Evolutionary conservation across 495 filamentous ascomycete genomes (phyloP).

Genomic region (Letharia lupina): DNA sequence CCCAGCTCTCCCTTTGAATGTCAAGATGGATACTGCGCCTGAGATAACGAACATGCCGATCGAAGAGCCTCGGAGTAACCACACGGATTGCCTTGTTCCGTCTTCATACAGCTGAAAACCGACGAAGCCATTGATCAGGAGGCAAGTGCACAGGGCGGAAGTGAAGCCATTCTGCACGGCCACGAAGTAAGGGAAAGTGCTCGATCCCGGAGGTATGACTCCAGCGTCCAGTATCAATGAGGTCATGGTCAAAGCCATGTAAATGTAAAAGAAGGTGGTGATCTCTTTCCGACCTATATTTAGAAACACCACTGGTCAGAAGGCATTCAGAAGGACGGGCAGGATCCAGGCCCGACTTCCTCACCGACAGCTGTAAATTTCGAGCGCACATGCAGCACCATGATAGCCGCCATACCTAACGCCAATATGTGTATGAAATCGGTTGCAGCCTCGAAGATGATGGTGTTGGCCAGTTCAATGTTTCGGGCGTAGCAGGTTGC

Average conservation of each 20-base stretch:
- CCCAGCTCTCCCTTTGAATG: slow-evolving; percentile 88
- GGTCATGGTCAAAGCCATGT: slow-evolving; percentile 77
- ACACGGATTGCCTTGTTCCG: slow-evolving; percentile 89
- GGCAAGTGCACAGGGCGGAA: slow-evolving; percentile 80
- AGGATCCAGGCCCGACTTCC: slow-evolving; percentile 27
- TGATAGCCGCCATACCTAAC: slow-evolving; percentile 84
- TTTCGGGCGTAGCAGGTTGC: slow-evolving; percentile 89
- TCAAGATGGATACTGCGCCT: slow-evolving; percentile 78
- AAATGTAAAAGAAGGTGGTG: slow-evolving; percentile 94
- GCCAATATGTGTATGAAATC: slow-evolving; percentile 90
- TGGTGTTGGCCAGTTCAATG: slow-evolving; percentile 93
- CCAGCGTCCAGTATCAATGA: slow-evolving; percentile 91
- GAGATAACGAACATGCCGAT: slow-evolving; percentile 78
- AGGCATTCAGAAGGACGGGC: background rate
- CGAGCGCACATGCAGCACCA: slow-evolving; percentile 91
- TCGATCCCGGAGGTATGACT: slow-evolving; percentile 74
- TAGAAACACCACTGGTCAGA: slow-evolving; percentile 23
- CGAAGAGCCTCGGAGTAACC: slow-evolving; percentile 75
- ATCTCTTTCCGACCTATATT: slow-evolving; percentile 90
- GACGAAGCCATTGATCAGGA: slow-evolving; percentile 96
- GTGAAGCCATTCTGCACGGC: slow-evolving; percentile 81
- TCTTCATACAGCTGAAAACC: slow-evolving; percentile 99
- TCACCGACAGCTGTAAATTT: slow-evolving; percentile 98
- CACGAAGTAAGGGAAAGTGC: slow-evolving; percentile 81
- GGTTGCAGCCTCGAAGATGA: slow-evolving; percentile 92